phyloP scores from a whole-genome alignment of 164 flowering plant genomes.

The Tetrastigma voinierianum region DNA sequence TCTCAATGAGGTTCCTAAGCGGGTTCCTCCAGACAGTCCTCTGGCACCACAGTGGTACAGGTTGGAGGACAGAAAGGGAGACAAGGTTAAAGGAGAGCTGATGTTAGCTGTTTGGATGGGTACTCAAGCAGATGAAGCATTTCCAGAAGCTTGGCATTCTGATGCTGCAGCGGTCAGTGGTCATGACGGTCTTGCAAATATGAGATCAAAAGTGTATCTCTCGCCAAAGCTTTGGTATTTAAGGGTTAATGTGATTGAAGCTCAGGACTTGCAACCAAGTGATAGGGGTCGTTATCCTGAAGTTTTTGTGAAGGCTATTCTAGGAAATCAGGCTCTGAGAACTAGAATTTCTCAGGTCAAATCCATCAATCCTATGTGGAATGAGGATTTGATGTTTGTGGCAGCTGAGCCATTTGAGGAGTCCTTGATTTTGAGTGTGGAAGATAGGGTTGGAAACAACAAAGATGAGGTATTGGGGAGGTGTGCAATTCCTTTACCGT shows the following conservation, averaged over 20 bases:
- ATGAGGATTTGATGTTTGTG: constrained; percentile 63
- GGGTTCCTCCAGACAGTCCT: constrained; percentile 86
- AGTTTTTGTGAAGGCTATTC: constrained; percentile 40
- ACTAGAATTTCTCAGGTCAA: constrained; percentile 39
- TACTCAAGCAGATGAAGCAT: constrained; percentile 90
- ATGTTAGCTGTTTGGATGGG: constrained; percentile 93
- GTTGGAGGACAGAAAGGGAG: constrained; percentile 64
- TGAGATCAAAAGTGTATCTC: constrained; percentile 57
- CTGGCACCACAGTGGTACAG: constrained; percentile 85
- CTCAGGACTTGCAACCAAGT: constrained; percentile 45
- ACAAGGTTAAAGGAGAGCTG: constrained; percentile 71
- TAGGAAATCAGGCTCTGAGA: constrained; percentile 45
- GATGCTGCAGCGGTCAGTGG: constrained; percentile 55
- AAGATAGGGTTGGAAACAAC: constrained; percentile 49
- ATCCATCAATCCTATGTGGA: constrained; percentile 59
- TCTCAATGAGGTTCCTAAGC: constrained; percentile 63
- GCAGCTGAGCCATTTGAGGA: constrained; percentile 67
- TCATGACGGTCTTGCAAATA: constrained; percentile 39
- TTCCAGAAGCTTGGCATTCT: constrained; percentile 85
- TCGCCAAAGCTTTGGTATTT: constrained; percentile 69
- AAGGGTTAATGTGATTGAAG: constrained; percentile 64
- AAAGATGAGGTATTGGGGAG: constrained; percentile 52
- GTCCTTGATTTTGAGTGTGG: constrained; percentile 49
- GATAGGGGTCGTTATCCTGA: constrained; percentile 42
- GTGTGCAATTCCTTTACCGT: constrained; percentile 39